Evolutionary conservation across 2,329 filamentous ascomycete species (phyloP).

Genomic region (Apiospora arundinis): DNA sequence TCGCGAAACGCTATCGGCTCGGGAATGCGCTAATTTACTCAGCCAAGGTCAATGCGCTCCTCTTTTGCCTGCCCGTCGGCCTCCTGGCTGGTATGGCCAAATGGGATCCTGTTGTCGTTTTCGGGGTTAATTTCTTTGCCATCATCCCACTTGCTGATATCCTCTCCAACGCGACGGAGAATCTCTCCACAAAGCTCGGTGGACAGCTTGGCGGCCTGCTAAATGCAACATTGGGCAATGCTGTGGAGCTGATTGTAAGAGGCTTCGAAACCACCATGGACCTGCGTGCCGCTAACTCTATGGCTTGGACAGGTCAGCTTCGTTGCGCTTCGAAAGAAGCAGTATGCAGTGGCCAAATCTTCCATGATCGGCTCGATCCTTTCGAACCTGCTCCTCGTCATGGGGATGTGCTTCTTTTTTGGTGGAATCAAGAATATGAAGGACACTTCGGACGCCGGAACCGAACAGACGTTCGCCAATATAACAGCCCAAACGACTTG

Average conservation of each 20-base stretch:
- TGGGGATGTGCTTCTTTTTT: constrained; percentile 81
- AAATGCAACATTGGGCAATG: constrained; percentile 81
- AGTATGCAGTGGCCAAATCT: constrained; percentile 96
- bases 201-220: constrained; percentile 76
- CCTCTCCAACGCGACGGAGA: constrained; percentile 79
- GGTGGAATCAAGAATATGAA: constrained; percentile 71
- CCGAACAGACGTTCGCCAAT: constrained; percentile 75
- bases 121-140: constrained; percentile 80
- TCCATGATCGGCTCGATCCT: constrained; percentile 97
- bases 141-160: constrained; percentile 79
- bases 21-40: constrained; percentile 24
- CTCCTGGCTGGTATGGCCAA: constrained; percentile 68
- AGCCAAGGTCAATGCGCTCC: constrained; percentile 72
- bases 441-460: constrained; percentile 60
- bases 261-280: constrained; percentile 26
- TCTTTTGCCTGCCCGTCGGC: constrained; percentile 76
- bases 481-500: constrained; percentile 80
- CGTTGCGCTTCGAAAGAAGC: constrained; percentile 82
- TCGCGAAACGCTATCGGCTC: background rate
- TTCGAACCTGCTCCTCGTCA: constrained; percentile 89
- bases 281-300: constrained; percentile 1
- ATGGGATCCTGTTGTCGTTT: constrained; percentile 72
- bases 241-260: constrained; percentile 77
- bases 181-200: constrained; percentile 74
- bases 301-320: constrained; percentile 76